Base-by-base conservation (phyloP, 1,284 basidiomycete species). In the Cutaneotrichosporon curvatum region DNA sequence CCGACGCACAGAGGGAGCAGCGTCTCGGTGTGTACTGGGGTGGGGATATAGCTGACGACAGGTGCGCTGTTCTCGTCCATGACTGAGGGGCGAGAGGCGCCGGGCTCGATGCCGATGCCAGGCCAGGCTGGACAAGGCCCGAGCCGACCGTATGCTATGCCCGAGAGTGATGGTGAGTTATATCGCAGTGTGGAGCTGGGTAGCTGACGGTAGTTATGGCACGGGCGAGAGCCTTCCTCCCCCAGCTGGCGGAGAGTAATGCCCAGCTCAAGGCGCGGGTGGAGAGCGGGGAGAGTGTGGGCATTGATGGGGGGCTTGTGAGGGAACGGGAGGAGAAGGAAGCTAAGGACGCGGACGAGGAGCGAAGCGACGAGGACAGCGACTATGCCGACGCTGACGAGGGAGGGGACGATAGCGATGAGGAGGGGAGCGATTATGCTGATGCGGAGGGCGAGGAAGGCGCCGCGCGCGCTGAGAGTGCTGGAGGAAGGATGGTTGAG, bases 191-290 rank as follows among this genome's bases (percentile, higher is more conserved):
- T 5, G 4, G 14, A 2, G 14, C 21, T 3, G 22, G 30, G 14
- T n/a, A 12, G 28, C 42, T 47, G 25, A 48, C 40, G 6, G 18
- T 46, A 67, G 64, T 55, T 0, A 53, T 70, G 1, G 56, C 63
- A 14, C 52, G 65, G 30, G 67, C 53, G 0, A 55, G 58, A 44
- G 60, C 59, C 9, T 70, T 70, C 53, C 55, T 70, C 11, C 65
- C 67, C 2, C 45, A 59, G 18, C 38, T 70, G 14, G 56, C 59
- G 12, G 46, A 48, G 4, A 60, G 61, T 14, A 70, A 67, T 38
- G 56, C 52, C 10, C 53, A 53, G 9, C 47, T 70, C n/a, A 45
- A 61, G 4, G 41, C 44, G 4, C 54, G 52, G n/a, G 54, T 55
- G 4, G 45, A 34, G 34, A 54, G 62, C 40, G 63, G 61, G 4